A percentile compares a stretch with the other conserved stretches of the same genome.
Evolutionary conservation across 2,329 filamentous ascomycete species (phyloP).

Genomic region (Podosphaera aphanis): DNA sequence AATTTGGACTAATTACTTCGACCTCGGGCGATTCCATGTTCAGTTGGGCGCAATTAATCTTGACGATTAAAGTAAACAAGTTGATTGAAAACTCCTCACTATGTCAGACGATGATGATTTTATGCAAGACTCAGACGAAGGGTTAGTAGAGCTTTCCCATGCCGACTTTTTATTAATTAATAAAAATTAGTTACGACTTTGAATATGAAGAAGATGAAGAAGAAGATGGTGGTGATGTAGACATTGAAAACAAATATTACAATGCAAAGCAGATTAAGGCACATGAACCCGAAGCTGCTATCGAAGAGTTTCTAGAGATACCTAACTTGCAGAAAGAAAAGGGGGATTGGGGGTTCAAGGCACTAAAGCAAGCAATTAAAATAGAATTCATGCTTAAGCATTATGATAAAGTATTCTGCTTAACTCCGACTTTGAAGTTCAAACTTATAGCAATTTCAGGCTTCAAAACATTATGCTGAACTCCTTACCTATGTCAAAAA

Average conservation of each 20-base stretch:
- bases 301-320: conserved; percentile 79
- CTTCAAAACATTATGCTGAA: conserved; percentile 76
- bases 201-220: conserved; percentile 86
- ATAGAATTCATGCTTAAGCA: conserved; percentile 79
- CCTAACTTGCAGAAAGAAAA: conserved; percentile 70
- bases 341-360: conserved; percentile 97
- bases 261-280: conserved; percentile 94
- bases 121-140: conserved; percentile 79
- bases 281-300: conserved; percentile 65
- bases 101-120: conserved; percentile 36
- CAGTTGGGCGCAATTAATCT: not conserved
- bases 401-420: conserved; percentile 46
- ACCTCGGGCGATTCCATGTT: too few species aligned
- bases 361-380: conserved; percentile 93
- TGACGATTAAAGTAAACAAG: not conserved
- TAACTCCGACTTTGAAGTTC: not conserved
- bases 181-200: conserved; percentile 58
- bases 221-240: conserved; percentile 67
- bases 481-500: conserved; percentile 94
- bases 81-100: not conserved
- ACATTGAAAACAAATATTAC: conserved; percentile 99
- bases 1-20: not conserved
- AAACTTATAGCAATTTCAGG: conserved; percentile 25
- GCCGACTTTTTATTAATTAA: conserved; percentile 7
- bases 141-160: conserved; percentile 26